phyloP scores from a whole-genome alignment of 441 rosid genomes.

The Mallotus repandus region DNA sequence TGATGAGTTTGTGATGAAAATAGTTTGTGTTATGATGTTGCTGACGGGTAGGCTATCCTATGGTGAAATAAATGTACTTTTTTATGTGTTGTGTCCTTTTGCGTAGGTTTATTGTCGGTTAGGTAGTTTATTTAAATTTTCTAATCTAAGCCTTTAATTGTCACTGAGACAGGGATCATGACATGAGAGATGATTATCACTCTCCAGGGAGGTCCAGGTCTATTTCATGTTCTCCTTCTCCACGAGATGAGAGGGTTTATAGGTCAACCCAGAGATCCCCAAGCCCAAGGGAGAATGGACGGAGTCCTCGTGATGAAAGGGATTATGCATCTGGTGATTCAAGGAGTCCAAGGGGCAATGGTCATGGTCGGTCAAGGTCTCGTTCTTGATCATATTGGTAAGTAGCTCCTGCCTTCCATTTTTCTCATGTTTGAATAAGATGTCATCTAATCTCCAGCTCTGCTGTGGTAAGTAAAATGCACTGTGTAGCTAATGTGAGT shows the following conservation, averaged over 20 bases:
- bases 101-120: slow-evolving; percentile 2
- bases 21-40: slow-evolving; percentile 8
- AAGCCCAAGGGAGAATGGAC: slow-evolving; percentile 52
- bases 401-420: neutral
- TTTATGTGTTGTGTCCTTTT: slow-evolving; percentile 4
- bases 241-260: slow-evolving; percentile 42
- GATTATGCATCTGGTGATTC: slow-evolving; percentile 41
- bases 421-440: neutral
- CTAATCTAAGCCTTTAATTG: slow-evolving; percentile 7
- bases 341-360: slow-evolving; percentile 43
- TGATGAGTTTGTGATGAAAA: slow-evolving; percentile 20
- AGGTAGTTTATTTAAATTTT: neutral
- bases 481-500: neutral
- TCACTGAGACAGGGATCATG: slow-evolving; percentile 39
- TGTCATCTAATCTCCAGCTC: neutral
- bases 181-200: slow-evolving; percentile 41
- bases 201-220: slow-evolving; percentile 60
- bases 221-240: slow-evolving; percentile 53
- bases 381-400: slow-evolving; percentile 55
- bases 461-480: neutral
- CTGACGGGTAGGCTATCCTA: slow-evolving; percentile 4
- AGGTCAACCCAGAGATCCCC: slow-evolving; percentile 42
- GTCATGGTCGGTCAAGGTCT: slow-evolving; percentile 45
- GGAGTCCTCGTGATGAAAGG: slow-evolving; percentile 41
- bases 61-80: slow-evolving; percentile 8